Percentiles rank a stretch among this genome's conserved stretches.
Conservation (phyloP, 768 basidiomycete species). For the Lactarius hengduanensis region DNA sequence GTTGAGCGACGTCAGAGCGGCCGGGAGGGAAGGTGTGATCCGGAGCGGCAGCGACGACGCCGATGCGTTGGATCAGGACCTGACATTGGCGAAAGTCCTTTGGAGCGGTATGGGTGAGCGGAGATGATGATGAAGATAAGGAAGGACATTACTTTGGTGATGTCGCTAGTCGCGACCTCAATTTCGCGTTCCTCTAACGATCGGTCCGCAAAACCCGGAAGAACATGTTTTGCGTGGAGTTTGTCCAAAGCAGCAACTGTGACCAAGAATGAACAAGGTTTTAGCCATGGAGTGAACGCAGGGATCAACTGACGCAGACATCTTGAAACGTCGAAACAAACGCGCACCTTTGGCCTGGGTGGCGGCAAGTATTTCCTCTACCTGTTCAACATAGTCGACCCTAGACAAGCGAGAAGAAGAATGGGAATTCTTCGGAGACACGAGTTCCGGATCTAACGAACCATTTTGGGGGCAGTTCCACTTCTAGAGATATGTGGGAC, state of each 20-base stretch:
- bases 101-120: constrained; percentile 17
- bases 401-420: constrained; percentile 40
- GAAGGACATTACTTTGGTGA: constrained; percentile 67
- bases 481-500: constrained; percentile 53
- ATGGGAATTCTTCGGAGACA: constrained; percentile 30
- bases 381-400: constrained; percentile 92
- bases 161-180: constrained; percentile 76
- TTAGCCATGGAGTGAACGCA: constrained; percentile 26
- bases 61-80: constrained; percentile 73
- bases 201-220: constrained; percentile 96
- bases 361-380: constrained; percentile 70
- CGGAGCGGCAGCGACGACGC: constrained; percentile 39
- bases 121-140: constrained; percentile 20
- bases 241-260: constrained; percentile 89
- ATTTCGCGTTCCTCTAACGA: constrained; percentile 93
- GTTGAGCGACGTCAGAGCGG: constrained; percentile 42
- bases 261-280: constrained; percentile 28
- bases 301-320: constrained; percentile 24
- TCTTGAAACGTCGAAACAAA: constrained; percentile 18
- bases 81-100: constrained; percentile 46
- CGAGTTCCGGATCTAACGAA: constrained; percentile 37
- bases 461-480: constrained; percentile 84
- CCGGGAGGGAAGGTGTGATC: constrained; percentile 66
- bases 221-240: constrained; percentile 91
- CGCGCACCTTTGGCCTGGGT: constrained; percentile 77